A percentile compares a stretch with the other conserved stretches of the same genome.
Conservation (phyloP, 371 early-diverging fungal genomes). For the Mortierella sp. region DNA sequence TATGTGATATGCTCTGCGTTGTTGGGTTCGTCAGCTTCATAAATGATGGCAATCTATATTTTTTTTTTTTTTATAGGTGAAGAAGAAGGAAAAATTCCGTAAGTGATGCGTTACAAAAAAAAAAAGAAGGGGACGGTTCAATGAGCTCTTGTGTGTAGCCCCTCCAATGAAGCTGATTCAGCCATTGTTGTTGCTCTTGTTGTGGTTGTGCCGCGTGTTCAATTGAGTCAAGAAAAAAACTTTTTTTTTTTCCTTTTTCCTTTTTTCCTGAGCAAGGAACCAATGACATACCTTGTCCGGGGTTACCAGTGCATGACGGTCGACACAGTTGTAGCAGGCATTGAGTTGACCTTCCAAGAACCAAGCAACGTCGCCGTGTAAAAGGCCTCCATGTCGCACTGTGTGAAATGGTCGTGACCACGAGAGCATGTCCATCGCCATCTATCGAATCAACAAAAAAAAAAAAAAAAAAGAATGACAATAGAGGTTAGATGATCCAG, state of each 20-base stretch:
- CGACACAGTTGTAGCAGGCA: slow-evolving; percentile 97
- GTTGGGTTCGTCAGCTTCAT: slow-evolving; percentile 90
- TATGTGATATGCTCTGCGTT: slow-evolving; percentile 83
- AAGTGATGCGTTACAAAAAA: not conserved
- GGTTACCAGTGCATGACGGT: slow-evolving; percentile 85
- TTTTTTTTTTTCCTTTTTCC: not conserved
- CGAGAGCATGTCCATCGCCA: slow-evolving; percentile 75
- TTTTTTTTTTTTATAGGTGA: no score
- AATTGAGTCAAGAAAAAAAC: not conserved
- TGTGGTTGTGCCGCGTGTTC: not conserved
- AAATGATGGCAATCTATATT: slow-evolving; percentile 87
- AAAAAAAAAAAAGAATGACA: not conserved
- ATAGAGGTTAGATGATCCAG: not conserved
- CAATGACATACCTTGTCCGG: slow-evolving; percentile 64
- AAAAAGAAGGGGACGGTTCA: not conserved
- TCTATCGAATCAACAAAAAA: slow-evolving; percentile 40
- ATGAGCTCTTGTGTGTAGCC: no score
- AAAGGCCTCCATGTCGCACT: slow-evolving; percentile 70
- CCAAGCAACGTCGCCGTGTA: slow-evolving; percentile 89
- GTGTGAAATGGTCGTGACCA: slow-evolving; percentile 85
- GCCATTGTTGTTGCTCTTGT: no score
- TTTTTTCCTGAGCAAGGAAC: not conserved
- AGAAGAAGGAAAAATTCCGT: not conserved
- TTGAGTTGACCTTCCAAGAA: slow-evolving; percentile 95
- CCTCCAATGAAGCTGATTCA: no score